These are phyloP conservation scores for Boletus rubroflammeus DNA, from an alignment of 768 basidiomycete species.

Conservation along the genomic window DNA sequence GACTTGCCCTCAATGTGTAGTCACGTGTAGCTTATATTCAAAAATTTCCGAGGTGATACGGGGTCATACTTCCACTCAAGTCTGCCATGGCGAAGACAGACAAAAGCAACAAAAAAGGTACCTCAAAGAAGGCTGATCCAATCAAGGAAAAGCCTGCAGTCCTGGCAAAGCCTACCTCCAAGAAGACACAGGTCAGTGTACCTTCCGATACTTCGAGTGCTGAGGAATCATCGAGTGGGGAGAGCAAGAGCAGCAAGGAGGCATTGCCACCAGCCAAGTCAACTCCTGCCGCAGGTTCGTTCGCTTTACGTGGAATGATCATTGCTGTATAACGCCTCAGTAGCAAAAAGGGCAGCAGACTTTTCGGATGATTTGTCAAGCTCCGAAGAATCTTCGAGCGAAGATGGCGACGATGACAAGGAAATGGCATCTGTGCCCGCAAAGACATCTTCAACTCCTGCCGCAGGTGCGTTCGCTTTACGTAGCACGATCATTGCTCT, in stretches of 20 bases:
- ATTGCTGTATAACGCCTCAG: no score
- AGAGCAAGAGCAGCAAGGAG: conserved; percentile 6
- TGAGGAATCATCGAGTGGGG: conserved; percentile 7
- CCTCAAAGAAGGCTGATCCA: conserved; percentile 32
- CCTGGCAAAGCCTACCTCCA: conserved; percentile 17
- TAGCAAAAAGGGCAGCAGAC: conserved; percentile 2
- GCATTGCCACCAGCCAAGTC: not conserved
- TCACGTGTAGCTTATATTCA: conserved; percentile 22
- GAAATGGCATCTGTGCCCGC: conserved; percentile 30
- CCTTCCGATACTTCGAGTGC: conserved; percentile 21
- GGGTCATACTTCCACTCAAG: not conserved
- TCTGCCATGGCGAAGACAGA: conserved; percentile 39
- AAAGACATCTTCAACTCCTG: conserved; percentile 43
- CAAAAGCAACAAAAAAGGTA: conserved; percentile 35
- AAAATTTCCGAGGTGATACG: conserved; percentile 12
- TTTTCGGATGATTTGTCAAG: not conserved
- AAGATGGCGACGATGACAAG: not conserved
- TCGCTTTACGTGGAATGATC: not conserved
- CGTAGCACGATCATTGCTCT: not conserved
- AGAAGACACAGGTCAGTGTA: not conserved
- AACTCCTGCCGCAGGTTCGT: not conserved
- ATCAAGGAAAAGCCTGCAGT: conserved; percentile 18
- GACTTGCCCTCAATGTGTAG: conserved; percentile 25
- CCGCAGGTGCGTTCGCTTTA: conserved; percentile 23
- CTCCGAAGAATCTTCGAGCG: conserved; percentile 14